A percentile compares a stretch with the other conserved stretches of the same genome.
phyloP scores from a whole-genome alignment of 2,329 filamentous ascomycete species.

The Phialophora expanda region DNA sequence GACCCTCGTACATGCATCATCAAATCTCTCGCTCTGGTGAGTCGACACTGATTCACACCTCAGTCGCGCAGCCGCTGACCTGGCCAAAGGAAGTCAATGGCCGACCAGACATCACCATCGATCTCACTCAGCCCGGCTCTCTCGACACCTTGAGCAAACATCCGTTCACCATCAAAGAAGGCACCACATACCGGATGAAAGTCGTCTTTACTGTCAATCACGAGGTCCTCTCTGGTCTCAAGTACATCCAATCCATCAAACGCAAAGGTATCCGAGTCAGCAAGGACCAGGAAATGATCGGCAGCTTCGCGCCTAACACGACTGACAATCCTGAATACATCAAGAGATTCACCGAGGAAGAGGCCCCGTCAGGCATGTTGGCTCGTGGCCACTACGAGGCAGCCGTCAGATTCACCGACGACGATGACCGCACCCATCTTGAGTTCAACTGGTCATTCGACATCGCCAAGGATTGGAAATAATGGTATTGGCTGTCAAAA shows the following conservation, averaged over 20 bases:
- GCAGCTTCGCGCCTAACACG: constrained; percentile 92
- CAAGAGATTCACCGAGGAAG: constrained; percentile 83
- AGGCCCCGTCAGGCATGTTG: constrained; percentile 89
- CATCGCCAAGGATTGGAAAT: constrained; percentile 93
- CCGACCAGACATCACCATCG: constrained; percentile 83
- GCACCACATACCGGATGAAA: constrained; percentile 90
- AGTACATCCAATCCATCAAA: constrained; percentile 95
- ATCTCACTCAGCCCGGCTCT: constrained; percentile 75
- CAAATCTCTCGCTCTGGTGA: constrained; percentile 76
- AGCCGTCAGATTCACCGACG: constrained; percentile 88
- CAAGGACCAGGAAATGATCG: constrained; percentile 99
- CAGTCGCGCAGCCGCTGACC: constrained; percentile 6
- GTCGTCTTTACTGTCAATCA: constrained; percentile 95
- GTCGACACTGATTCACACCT: not conserved
- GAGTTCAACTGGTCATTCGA: constrained; percentile 96
- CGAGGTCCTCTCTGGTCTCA: constrained; percentile 90
- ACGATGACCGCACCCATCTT: constrained; percentile 88
- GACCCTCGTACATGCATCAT: constrained; percentile 94
- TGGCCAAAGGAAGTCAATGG: constrained; percentile 71
- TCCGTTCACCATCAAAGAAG: constrained; percentile 98
- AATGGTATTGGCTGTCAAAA: not conserved
- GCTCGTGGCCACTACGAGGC: constrained; percentile 89
- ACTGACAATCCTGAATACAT: constrained; percentile 82
- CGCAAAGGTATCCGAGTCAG: constrained; percentile 82
- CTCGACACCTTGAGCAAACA: constrained; percentile 81